Evolutionary conservation across 257 asterid genomes (phyloP), one percentile per base, ranked within the genome.

Genomic region (Capsicum chinense): DNA sequence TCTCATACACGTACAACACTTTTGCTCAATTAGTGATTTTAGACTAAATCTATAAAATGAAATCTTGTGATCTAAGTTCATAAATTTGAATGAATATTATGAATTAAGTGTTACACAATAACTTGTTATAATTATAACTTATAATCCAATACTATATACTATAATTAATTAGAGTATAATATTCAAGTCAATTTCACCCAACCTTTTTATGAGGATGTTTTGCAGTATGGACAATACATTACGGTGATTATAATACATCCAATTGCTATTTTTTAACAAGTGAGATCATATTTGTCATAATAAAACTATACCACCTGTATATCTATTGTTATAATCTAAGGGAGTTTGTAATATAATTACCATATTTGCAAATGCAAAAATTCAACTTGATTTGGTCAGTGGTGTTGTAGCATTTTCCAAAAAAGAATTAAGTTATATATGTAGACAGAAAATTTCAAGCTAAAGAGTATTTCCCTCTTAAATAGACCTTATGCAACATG

Each of bases 241-340:
- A 26, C 56, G 56, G 79, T 70, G 79, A 70, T 70, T 70, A 17
- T 17, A 70, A 42, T 39, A 70, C 33, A 64, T 33, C 17, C 71
- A 64, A 56, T 56, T 54, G 15, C 15, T 19, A 1, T 3, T 3
- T 11, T 6, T 17, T 59, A 15, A 57, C 0, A 16, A 16, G 39
- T 63, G 70, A 21, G 70, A 63, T 63, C 26, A 63, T 21, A 63
- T 26, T 12, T 64, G 9, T 13, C 71, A 62, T 33, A 26, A 64
- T 33, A 10, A 64, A 12, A 63, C 39, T 9, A 9, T 57, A 21
- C 39, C 68, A 15, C 35, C 19, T 9, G 12, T 0, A 9, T 9
- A 62, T 62, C 13, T 19, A 60, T 62, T 19, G 9, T 62, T 62
- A 62, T 62, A 19, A n/a, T 26, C 33, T 26, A 26, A 26, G 33